A percentile compares a stretch with the other conserved stretches of the same genome.
phyloP scores from a whole-genome alignment of 306 rosid species.

The Rosa persica region DNA sequence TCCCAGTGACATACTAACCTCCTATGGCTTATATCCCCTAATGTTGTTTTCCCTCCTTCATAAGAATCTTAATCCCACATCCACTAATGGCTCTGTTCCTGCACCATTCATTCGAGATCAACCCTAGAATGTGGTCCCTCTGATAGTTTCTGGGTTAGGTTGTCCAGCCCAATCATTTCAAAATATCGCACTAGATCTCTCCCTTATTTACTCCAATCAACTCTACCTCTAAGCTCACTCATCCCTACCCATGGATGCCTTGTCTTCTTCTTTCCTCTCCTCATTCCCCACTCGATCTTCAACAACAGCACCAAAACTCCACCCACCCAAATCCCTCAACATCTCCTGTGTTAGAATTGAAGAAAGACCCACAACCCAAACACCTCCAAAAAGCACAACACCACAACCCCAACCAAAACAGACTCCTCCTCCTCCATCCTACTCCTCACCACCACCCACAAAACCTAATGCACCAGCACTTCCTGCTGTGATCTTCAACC shows the following conservation, averaged over 20 bases:
- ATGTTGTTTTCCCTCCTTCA: background rate
- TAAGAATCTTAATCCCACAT: background rate
- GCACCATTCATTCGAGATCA: background rate
- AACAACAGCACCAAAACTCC: conserved; percentile 25
- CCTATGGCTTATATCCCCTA: background rate
- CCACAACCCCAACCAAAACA: background rate
- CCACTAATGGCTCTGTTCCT: background rate
- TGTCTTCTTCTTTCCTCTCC: conserved; percentile 32
- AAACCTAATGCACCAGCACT: conserved; percentile 17
- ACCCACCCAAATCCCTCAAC: conserved; percentile 14
- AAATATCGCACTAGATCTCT: background rate
- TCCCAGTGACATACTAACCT: background rate
- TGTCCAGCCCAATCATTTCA: background rate
- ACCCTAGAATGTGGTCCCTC: background rate
- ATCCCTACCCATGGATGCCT: conserved; percentile 24
- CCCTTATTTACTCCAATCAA: background rate
- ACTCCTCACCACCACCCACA: background rate
- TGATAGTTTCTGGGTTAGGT: background rate
- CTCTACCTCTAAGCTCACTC: background rate
- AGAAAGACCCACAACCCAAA: conserved; percentile 30
- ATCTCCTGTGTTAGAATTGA: conserved; percentile 41
- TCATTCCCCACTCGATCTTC: conserved; percentile 19
- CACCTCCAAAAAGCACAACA: conserved; percentile 9
- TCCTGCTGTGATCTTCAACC: conserved; percentile 42
- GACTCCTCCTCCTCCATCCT: background rate